A percentile compares a stretch with the other conserved stretches of the same genome.
phyloP scores from a whole-genome alignment of 305 asterid genomes.

The Striga hermonthica region DNA sequence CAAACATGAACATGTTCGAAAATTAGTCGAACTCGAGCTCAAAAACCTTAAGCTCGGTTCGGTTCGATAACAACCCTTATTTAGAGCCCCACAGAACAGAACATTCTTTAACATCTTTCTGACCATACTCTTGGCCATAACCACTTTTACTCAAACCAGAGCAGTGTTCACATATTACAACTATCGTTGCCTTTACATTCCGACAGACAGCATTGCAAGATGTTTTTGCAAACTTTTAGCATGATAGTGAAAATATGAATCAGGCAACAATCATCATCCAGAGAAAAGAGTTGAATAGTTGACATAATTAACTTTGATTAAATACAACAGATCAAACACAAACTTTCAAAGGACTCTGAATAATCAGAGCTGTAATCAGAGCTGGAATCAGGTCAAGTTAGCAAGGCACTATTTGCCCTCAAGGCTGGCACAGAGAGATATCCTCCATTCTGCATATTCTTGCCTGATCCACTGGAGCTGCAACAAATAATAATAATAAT shows the following conservation, averaged over 20 bases:
- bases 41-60: too few species aligned
- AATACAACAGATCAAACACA: slow-evolving; percentile 12
- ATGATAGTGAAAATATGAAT: neutral
- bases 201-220: neutral
- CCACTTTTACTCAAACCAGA: too few species aligned
- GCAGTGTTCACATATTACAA: neutral
- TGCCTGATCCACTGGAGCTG: slow-evolving; percentile 35
- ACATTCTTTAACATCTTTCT: too few species aligned
- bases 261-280: neutral
- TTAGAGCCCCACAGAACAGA: too few species aligned
- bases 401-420: slow-evolving; percentile 22
- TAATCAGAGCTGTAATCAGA: slow-evolving; percentile 32
- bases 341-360: slow-evolving; percentile 21
- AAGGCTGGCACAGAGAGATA: slow-evolving; percentile 16
- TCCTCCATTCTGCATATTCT: slow-evolving; percentile 17
- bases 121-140: too few species aligned
- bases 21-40: too few species aligned
- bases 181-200: neutral
- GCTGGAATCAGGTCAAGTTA: slow-evolving; percentile 27
- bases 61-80: too few species aligned
- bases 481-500: slow-evolving; percentile 17
- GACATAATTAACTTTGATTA: neutral
- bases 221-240: neutral
- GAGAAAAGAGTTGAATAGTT: slow-evolving; percentile 1
- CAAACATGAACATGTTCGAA: too few species aligned